Evolutionary conservation across 2,329 filamentous ascomycete species (phyloP), one percentile per base, ranked within the genome.

Genomic region (Canariomyces notabilis): DNA sequence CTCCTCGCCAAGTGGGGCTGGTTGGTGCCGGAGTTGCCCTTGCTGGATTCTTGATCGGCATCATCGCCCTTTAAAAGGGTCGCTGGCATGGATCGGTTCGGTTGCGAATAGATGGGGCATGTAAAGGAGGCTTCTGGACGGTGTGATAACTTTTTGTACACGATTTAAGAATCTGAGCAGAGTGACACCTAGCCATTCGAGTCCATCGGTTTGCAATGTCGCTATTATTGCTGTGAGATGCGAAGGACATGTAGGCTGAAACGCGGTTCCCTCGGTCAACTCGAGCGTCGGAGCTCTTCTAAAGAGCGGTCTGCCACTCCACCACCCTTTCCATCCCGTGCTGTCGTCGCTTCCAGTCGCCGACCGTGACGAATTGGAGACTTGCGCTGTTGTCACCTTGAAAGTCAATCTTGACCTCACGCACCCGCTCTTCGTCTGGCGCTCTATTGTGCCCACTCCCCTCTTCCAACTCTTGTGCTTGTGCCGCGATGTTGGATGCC

Each of bases 21-120:
- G 49, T 53, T 6, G 57, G 46, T 6, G 53, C 47, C 19, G 58
- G 44, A 2, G 41, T 55, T 14, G 57, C 51, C 14, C 44, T 51
- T 2, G 59, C 60, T 2, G 67, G 54, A 5, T 51, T 62, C 32
- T 22, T 61, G 8, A 59, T 54, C 14, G 57, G 50, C 34, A 56
- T 57, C 32, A 57, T 57, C 48, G 51, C 50, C 8, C 44, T 61
- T 31, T 62, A 52, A 56, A 21, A 6, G 19, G 12, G n/a, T 36
- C 6, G 6, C 26, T 32, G 21, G 12, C 7, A 3, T 29, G 12
- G 12, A 22, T 20, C 14, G 26, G 26, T n/a, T n/a, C n/a, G n/a
- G n/a, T n/a, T n/a, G n/a, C n/a, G n/a, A n/a, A n/a, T n/a, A n/a
- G n/a, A n/a, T n/a, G n/a, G n/a, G n/a, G n/a, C n/a, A n/a, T n/a